phyloP scores from a whole-genome alignment of 2,329 filamentous ascomycete species.

The Claviceps pusilla region DNA sequence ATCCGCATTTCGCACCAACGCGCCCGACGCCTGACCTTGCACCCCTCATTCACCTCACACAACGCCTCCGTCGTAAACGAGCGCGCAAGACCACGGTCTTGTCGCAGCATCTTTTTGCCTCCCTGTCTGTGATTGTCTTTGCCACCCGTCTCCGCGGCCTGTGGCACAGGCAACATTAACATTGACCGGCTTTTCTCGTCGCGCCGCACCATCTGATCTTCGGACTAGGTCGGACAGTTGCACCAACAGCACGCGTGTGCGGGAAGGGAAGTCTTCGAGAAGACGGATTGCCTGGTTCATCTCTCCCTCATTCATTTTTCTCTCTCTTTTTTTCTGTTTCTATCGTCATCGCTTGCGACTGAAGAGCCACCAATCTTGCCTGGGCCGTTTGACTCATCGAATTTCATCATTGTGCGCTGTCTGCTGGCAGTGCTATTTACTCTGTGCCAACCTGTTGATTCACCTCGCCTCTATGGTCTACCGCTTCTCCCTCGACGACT shows the following conservation, averaged over 20 bases:
- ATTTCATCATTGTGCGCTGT: background rate
- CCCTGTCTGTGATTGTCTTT: background rate
- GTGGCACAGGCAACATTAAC: background rate
- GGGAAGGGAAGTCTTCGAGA: background rate
- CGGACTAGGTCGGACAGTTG: background rate
- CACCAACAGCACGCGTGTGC: slow-evolving; percentile 4
- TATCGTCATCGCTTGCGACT: background rate
- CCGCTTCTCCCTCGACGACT: background rate
- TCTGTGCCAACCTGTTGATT: background rate
- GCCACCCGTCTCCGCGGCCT: background rate
- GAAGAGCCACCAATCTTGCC: background rate
- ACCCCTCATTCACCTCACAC: background rate
- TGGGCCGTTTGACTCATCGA: background rate
- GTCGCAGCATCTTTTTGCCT: background rate
- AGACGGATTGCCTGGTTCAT: background rate
- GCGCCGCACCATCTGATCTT: slow-evolving; percentile 1
- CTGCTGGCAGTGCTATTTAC: background rate
- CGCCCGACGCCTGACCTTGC: background rate
- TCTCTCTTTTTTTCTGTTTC: background rate
- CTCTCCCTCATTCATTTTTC: background rate
- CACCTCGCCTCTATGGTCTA: background rate
- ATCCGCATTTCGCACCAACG: background rate
- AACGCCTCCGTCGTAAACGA: background rate
- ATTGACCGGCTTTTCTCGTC: background rate
- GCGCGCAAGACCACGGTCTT: background rate